These are phyloP conservation scores for Andrographis paniculata DNA, from an alignment of 305 asterid genomes.

Conservation along the genomic window DNA sequence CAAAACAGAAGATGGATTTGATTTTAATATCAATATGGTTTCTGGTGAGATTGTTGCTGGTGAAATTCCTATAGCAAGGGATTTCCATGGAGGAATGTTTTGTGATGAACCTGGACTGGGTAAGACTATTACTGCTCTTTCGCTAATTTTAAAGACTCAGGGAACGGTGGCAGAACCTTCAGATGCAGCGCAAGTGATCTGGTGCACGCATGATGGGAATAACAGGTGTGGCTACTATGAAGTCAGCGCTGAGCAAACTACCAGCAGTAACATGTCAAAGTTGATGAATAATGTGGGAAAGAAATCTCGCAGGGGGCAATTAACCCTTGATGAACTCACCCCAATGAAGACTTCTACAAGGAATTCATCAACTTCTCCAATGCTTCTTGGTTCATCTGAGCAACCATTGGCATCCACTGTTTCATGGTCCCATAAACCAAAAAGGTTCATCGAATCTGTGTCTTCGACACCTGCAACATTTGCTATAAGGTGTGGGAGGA, in stretches of 20 bases:
- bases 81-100: slow-evolving; percentile 92
- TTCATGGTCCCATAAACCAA: slow-evolving; percentile 25
- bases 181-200: slow-evolving; percentile 47
- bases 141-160: slow-evolving; percentile 80
- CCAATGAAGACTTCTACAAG: slow-evolving; percentile 29
- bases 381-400: slow-evolving; percentile 25
- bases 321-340: slow-evolving; percentile 50
- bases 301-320: slow-evolving; percentile 61
- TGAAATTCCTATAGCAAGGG: slow-evolving; percentile 47
- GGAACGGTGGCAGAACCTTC: slow-evolving; percentile 79
- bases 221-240: slow-evolving; percentile 86
- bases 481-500: slow-evolving; percentile 26
- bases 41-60: slow-evolving; percentile 71
- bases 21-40: slow-evolving; percentile 53
- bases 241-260: slow-evolving; percentile 33
- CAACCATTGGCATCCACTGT: slow-evolving; percentile 28
- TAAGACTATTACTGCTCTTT: slow-evolving; percentile 89
- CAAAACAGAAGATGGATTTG: slow-evolving; percentile 62
- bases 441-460: slow-evolving; percentile 25
- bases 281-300: slow-evolving; percentile 32
- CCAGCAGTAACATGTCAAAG: slow-evolving; percentile 25
- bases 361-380: slow-evolving; percentile 25
- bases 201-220: slow-evolving; percentile 71
- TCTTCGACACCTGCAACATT: slow-evolving; percentile 28
- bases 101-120: slow-evolving; percentile 99